A percentile compares a stretch with the other conserved stretches of the same genome.
Evolutionary conservation across 1,284 basidiomycete species (phyloP).

Genomic region (Calocybe gambosa): DNA sequence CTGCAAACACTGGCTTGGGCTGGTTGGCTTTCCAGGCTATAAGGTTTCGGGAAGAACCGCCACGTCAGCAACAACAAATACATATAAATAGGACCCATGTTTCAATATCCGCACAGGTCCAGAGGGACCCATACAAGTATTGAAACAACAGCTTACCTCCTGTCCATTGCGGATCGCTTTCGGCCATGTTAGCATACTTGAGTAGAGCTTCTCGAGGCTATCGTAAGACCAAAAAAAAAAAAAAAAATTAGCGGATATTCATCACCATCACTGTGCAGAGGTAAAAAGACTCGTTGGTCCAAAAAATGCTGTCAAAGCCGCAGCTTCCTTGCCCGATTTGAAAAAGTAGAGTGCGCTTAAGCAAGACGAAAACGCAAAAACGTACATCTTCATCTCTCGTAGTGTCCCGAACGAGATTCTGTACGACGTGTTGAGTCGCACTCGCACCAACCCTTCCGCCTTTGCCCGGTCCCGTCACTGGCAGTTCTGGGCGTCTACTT

Average conservation of each 20-base stretch:
- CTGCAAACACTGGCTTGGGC: slow-evolving; percentile 72
- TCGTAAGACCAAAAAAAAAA: slow-evolving; percentile 10
- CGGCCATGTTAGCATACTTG: slow-evolving; percentile 79
- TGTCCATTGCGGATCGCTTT: slow-evolving; percentile 78
- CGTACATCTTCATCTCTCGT: slow-evolving; percentile 90
- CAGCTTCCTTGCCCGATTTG: slow-evolving; percentile 3
- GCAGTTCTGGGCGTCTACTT: slow-evolving; percentile 86
- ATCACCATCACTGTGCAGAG: slow-evolving; percentile 20
- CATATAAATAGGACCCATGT: slow-evolving; percentile 27
- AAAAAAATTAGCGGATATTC: slow-evolving; percentile 17
- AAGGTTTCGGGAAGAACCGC: slow-evolving; percentile 52
- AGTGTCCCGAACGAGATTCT: slow-evolving; percentile 85
- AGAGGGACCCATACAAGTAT: slow-evolving; percentile 16
- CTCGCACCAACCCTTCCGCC: slow-evolving; percentile 94
- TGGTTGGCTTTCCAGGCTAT: slow-evolving; percentile 79
- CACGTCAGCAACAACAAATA: slow-evolving; percentile 56
- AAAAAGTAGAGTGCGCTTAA: too few species aligned
- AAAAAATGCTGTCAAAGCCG: too few species aligned
- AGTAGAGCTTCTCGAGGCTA: slow-evolving; percentile 95
- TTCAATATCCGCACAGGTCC: slow-evolving; percentile 23
- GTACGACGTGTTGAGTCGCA: slow-evolving; percentile 92
- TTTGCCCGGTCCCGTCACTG: slow-evolving; percentile 84
- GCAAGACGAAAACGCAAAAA: slow-evolving; percentile 24
- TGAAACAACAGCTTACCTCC: slow-evolving; percentile 52
- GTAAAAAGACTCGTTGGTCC: slow-evolving; percentile 10